Evolutionary conservation across 225 moss, liverwort and hornwort species (phyloP), one percentile per base, ranked within the genome.

Genomic region (Rhytidiadelphus loreus): DNA sequence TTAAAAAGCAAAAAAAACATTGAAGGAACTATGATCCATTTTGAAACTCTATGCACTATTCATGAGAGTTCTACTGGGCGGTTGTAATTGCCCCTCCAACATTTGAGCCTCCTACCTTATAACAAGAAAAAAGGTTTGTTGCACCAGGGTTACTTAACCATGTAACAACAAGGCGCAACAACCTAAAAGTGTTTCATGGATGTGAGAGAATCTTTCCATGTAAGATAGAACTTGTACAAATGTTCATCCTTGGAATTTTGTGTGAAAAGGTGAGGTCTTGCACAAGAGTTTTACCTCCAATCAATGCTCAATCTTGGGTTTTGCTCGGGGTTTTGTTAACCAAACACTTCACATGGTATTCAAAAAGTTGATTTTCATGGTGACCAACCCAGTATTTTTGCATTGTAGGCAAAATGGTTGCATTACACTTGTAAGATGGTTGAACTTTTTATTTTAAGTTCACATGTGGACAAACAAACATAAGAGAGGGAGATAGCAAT

Each of bases 381-480:
- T 18, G 11, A 46, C 11, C 0, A 73, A 4, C 11, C 0, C 0
- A 1, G 3, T 0, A 0, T 74, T 48, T 18, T 1, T 48, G 32
- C 48, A 50, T 46, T 30, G 73, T 1, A 46, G 0, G 4, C 4
- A 32, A 0, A 32, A 21, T 75, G 75, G 20, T 21, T 32, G 32
- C 32, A 32, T 75, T 75, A 21, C 13, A 13, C 2, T 13, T 9
- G 24, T 24, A 4, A 55, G 55, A 37, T 37, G 10, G 10, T 37
- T 77, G 13, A 23, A 37, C 2, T 53, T 9, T 77, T 35, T 77
- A 14, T 53, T 77, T 23, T 23, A 52, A 33, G 8, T 13, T 33
- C 22, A 52, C 1, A 2, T 52, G 3, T 21, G 1, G 22, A 2
- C 5, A 76, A 76, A 50, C 23, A 9, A 76, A 50, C 23, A 9